A percentile compares a stretch with the other conserved stretches of the same genome.
Conservation (phyloP, 2,329 filamentous ascomycete species). For the Claviceps humidiphila region DNA sequence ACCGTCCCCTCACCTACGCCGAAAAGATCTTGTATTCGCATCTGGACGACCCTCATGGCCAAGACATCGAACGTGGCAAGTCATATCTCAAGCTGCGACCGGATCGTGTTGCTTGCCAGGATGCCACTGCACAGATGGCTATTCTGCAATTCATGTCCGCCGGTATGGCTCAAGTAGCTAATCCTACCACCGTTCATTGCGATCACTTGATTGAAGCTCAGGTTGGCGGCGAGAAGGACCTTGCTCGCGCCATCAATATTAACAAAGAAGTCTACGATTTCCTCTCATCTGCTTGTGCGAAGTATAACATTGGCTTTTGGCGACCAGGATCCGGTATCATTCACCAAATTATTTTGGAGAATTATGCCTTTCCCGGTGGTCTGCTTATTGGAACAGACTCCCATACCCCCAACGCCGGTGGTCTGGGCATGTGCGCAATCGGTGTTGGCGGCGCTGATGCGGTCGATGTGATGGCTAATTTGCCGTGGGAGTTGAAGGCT, state of each 20-base stretch:
- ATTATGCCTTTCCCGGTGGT: slow-evolving; percentile 98
- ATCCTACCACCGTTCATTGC: slow-evolving; percentile 92
- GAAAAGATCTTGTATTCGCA: slow-evolving; percentile 99
- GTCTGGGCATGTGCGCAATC: slow-evolving; percentile 87
- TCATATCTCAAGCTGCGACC: slow-evolving; percentile 96
- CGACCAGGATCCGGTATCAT: slow-evolving; percentile 97
- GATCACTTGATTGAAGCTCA: slow-evolving; percentile 99
- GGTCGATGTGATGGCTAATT: slow-evolving; percentile 94
- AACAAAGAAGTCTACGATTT: slow-evolving; percentile 99
- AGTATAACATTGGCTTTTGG: slow-evolving; percentile 99
- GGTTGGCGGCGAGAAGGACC: slow-evolving; percentile 83
- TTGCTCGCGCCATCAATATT: slow-evolving; percentile 77
- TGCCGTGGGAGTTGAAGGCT: slow-evolving; percentile 97
- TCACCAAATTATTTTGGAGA: slow-evolving; percentile 96
- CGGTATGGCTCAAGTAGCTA: slow-evolving; percentile 89
- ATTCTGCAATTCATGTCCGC: slow-evolving; percentile 99
- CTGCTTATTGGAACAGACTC: slow-evolving; percentile 96
- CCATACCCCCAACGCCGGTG: slow-evolving; percentile 93
- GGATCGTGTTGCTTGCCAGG: slow-evolving; percentile 96
- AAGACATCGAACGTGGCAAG: slow-evolving; percentile 89
- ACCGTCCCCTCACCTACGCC: slow-evolving; percentile 84
- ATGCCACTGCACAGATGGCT: slow-evolving; percentile 98
- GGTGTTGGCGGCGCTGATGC: slow-evolving; percentile 97
- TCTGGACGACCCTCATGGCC: slow-evolving; percentile 87
- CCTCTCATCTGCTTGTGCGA: slow-evolving; percentile 82